These are phyloP conservation scores for Penium margaritaceum DNA, from an alignment of 139 green algal genomes.

Conservation along the genomic window DNA sequence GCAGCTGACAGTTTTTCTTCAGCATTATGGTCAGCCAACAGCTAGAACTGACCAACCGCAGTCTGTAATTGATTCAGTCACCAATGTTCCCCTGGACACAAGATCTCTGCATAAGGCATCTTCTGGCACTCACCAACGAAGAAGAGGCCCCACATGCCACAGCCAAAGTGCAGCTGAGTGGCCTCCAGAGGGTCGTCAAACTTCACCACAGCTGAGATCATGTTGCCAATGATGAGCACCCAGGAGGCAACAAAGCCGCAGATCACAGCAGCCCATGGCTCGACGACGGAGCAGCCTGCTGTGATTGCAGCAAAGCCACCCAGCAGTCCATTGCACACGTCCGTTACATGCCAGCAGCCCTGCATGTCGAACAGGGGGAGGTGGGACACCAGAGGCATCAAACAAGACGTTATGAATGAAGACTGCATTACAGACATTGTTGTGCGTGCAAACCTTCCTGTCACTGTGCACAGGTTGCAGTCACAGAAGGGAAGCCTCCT, in stretches of 20 bases:
- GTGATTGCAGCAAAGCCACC: conserved; percentile 37
- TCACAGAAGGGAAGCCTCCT: too few relatives aligned
- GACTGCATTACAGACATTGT: too few relatives aligned
- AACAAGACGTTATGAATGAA: too few relatives aligned
- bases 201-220: conserved; percentile 42
- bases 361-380: not conserved
- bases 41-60: not conserved
- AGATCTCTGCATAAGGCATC: not conserved
- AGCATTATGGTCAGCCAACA: not conserved
- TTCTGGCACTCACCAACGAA: conserved; percentile 22
- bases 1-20: not conserved
- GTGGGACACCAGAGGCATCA: too few relatives aligned
- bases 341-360: conserved; percentile 29
- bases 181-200: conserved; percentile 70
- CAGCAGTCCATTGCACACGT: conserved; percentile 42
- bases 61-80: not conserved
- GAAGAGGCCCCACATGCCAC: conserved; percentile 52
- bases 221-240: conserved; percentile 40
- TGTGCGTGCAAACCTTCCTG: too few relatives aligned
- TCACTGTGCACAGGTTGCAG: too few relatives aligned
- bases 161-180: conserved; percentile 67
- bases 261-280: conserved; percentile 40
- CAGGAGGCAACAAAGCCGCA: conserved; percentile 39
- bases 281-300: conserved; percentile 22
- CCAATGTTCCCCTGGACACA: not conserved